These are phyloP conservation scores for Aspergillus egyptiacus DNA, from an alignment of 495 filamentous ascomycete genomes.

Conservation along the genomic window DNA sequence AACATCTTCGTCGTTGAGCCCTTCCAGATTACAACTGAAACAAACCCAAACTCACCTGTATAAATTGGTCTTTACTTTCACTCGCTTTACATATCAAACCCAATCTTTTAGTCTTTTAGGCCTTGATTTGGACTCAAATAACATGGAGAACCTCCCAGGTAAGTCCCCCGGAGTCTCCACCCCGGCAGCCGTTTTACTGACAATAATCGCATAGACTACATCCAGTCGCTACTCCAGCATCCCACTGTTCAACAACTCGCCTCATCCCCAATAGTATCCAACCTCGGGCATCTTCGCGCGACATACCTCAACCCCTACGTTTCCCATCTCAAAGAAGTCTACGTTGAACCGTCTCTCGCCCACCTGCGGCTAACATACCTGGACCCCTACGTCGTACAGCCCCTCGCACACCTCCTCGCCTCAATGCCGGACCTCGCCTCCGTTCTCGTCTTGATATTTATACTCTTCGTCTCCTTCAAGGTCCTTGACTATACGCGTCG, in stretches of 20 bases:
- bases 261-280: constrained; percentile 11
- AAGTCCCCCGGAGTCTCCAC: not conserved
- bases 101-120: not conserved
- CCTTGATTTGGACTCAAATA: not conserved
- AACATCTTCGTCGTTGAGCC: not conserved
- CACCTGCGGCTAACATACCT: constrained; percentile 34
- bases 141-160: constrained; percentile 16
- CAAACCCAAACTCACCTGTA: not conserved
- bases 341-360: constrained; percentile 38
- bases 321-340: constrained; percentile 31
- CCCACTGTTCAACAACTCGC: constrained; percentile 26
- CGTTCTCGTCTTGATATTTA: constrained; percentile 47
- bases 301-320: constrained; percentile 39
- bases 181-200: not conserved
- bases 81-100: not conserved
- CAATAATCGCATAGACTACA: not conserved
- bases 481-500: constrained; percentile 61
- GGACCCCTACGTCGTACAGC: constrained; percentile 23
- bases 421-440: constrained; percentile 56
- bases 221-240: constrained; percentile 4
- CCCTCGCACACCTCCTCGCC: constrained; percentile 44
- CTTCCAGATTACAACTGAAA: not conserved
- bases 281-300: constrained; percentile 28
- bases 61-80: not conserved
- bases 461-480: constrained; percentile 58